Base-by-base conservation (phyloP, 2,329 filamentous ascomycete genomes). In the Colletotrichum spaethianum region DNA sequence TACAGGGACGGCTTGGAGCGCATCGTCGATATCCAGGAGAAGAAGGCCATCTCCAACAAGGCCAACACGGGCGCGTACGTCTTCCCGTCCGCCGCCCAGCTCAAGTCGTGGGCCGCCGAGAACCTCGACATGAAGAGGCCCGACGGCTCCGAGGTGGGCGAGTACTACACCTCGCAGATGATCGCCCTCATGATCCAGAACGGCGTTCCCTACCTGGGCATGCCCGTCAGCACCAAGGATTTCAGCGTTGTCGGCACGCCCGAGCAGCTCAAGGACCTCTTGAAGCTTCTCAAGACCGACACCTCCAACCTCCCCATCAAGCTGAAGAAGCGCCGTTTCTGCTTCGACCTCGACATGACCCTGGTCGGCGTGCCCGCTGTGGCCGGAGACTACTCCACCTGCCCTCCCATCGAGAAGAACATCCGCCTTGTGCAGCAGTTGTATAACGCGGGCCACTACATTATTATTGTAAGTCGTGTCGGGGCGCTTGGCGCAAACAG, bases 341-440 rank as follows among this genome's bases (percentile, higher is more conserved):
- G 78, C 65, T 80, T 79, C 68, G 77, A 80, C 69, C 73, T 80
- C 18, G 79, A 80, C 70, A 75, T 76, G 66, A 80, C 79, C 1
- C 73, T 80, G 2, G 77, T 80, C 38, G 79, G 79, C 61, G 76
- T 75, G 12, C 78, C 78, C 18, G 68, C 52, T 11, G 70, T 79
- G 16, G 26, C 76, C 4, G 77, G 78, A 23, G 76, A 79, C 69
- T 79, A 79, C 73, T 75, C 76, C 4, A 79, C 78, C 14, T 79
- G 77, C 61, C 78, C 77, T 31, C 78, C 78, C 12, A 79, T 79
- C 36, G 73, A 75, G 52, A 76, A 74, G 72, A 79, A 79, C 64
- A 78, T 79, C 59, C 70, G 74, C 40, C 70, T 79, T 4, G 75
- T 79, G 23, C 76, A 78, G 73, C 76, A 79, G 67, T 73, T 79